phyloP scores from a whole-genome alignment of 768 basidiomycete genomes.

The Mycena indigotica region DNA sequence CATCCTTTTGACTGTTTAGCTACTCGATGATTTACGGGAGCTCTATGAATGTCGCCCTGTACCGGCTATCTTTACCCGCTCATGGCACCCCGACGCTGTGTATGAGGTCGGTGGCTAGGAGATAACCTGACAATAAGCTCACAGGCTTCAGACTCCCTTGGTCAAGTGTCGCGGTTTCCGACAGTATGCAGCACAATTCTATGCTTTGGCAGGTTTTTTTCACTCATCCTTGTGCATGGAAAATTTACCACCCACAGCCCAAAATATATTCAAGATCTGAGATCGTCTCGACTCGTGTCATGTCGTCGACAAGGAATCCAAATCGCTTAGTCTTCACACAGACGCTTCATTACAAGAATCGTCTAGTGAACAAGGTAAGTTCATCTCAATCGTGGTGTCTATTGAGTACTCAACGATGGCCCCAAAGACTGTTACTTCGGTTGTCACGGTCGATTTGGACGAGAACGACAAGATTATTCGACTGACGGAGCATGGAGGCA shows the following conservation, averaged over 20 bases:
- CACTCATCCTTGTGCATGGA: background rate
- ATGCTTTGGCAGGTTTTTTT: conserved; percentile 36
- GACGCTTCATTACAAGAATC: conserved; percentile 61
- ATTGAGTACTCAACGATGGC: background rate
- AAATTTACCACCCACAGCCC: conserved; percentile 39
- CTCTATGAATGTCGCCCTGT: conserved; percentile 60
- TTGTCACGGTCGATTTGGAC: conserved; percentile 65
- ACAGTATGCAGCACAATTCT: conserved; percentile 57
- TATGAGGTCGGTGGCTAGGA: conserved; percentile 54
- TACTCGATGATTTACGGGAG: conserved; percentile 60
- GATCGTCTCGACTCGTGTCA: conserved; percentile 52
- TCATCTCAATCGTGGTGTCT: conserved; percentile 8
- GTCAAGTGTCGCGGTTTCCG: conserved; percentile 50
- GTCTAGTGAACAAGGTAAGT: conserved; percentile 57
- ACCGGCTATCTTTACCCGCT: conserved; percentile 51
- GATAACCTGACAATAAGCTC: background rate
- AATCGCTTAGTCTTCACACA: conserved; percentile 64
- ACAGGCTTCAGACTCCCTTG: conserved; percentile 47
- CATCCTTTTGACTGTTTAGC: conserved; percentile 25
- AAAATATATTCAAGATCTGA: conserved; percentile 56
- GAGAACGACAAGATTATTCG: conserved; percentile 62
- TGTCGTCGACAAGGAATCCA: conserved; percentile 60
- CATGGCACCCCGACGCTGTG: conserved; percentile 55
- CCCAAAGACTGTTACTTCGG: conserved; percentile 57
- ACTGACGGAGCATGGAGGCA: conserved; percentile 64